Evolutionary conservation across 2,329 filamentous ascomycete genomes (phyloP).

Genomic region (Colletotrichum phormii): DNA sequence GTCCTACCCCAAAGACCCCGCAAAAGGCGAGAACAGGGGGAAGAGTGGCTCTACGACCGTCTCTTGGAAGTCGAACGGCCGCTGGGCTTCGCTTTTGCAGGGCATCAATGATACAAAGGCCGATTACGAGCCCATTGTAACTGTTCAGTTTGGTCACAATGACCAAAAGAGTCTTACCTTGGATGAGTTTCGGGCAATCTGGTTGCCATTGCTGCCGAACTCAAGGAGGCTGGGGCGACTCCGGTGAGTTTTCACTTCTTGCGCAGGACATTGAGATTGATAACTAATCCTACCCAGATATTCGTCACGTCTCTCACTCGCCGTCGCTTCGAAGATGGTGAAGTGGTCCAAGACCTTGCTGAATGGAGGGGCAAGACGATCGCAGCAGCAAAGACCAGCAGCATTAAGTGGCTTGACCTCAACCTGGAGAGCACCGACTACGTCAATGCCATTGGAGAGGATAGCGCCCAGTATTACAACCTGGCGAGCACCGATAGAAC

Average conservation of each 20-base stretch:
- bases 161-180: not conserved
- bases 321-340: not conserved
- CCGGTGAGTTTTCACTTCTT: too few relatives aligned
- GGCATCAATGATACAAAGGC: conserved; percentile 50
- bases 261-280: not conserved
- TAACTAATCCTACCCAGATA: not conserved
- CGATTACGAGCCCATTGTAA: conserved; percentile 33
- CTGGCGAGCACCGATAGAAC: too few relatives aligned
- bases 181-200: not conserved
- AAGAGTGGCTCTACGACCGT: conserved; percentile 68
- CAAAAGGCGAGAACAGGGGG: conserved; percentile 64
- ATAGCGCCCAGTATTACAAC: too few relatives aligned
- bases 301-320: not conserved
- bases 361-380: not conserved
- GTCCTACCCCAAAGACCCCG: too few relatives aligned
- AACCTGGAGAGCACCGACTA: too few relatives aligned
- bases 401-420: not conserved
- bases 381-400: not conserved
- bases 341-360: not conserved
- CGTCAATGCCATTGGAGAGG: too few relatives aligned
- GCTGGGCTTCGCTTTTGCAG: conserved; percentile 62
- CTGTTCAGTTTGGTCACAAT: not conserved
- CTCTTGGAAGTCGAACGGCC: conserved; percentile 62
- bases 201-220: not conserved
- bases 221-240: not conserved